These are phyloP conservation scores for Mycosphaerella arachidis DNA, from an alignment of 2,329 filamentous ascomycete species.

Conservation along the genomic window DNA sequence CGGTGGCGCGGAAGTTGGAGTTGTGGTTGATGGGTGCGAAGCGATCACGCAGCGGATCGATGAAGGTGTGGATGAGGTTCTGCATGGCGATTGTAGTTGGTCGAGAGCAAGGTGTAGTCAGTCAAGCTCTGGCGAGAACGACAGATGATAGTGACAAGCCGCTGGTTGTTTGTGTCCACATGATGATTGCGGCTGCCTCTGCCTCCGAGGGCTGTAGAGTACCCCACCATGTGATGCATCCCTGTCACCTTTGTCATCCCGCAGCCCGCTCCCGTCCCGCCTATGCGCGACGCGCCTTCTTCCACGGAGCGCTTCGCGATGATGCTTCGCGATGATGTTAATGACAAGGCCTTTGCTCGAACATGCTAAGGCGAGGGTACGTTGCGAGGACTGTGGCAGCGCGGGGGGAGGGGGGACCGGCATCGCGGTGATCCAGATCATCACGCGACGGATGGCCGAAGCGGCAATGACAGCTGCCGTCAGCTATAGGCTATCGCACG, in stretches of 20 bases:
- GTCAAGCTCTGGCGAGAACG: background rate
- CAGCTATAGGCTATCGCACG: too few species aligned
- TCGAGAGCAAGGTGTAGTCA: background rate
- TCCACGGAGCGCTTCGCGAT: background rate
- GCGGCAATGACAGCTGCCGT: too few species aligned
- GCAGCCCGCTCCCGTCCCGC: background rate
- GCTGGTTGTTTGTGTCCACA: background rate
- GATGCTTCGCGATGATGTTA: too few species aligned
- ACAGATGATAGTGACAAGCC: background rate
- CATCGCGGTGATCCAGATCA: too few species aligned
- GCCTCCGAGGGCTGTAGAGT: too few species aligned
- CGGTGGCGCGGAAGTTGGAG: constrained; percentile 88
- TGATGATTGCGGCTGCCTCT: too few species aligned
- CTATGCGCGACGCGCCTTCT: background rate
- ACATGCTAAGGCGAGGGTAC: too few species aligned
- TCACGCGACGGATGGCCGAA: too few species aligned
- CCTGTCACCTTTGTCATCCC: background rate
- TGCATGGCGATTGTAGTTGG: constrained; percentile 57
- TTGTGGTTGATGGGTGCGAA: constrained; percentile 85
- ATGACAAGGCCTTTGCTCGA: too few species aligned
- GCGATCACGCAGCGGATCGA: constrained; percentile 86
- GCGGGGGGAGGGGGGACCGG: too few species aligned
- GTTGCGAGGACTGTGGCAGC: too few species aligned
- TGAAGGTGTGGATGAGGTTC: constrained; percentile 76
- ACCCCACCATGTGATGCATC: background rate